These are phyloP conservation scores for Mallotus japonicus DNA, from an alignment of 441 rosid species.

Conservation along the genomic window DNA sequence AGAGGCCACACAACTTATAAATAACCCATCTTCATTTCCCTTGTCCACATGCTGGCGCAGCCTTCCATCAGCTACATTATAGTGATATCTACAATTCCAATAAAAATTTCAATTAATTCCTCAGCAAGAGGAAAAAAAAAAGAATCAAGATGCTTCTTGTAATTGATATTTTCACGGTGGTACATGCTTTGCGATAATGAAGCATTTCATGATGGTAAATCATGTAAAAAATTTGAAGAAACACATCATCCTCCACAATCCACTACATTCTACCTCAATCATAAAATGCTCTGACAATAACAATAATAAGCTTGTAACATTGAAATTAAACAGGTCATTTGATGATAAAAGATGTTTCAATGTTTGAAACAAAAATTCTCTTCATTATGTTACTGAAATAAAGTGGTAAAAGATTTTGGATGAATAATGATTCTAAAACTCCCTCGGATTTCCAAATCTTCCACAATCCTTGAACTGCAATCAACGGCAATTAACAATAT, in stretches of 20 bases:
- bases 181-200: background rate
- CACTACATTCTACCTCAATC: background rate
- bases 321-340: background rate
- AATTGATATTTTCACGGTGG: background rate
- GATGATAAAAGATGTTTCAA: background rate
- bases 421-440: background rate
- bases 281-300: background rate
- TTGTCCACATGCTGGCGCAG: slow-evolving; percentile 77
- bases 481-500: too few relatives aligned
- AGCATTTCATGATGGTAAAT: background rate
- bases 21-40: slow-evolving; percentile 88
- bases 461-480: too few relatives aligned
- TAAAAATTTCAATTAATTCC: slow-evolving; percentile 14
- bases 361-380: background rate
- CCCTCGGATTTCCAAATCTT: background rate
- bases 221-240: background rate
- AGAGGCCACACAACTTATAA: slow-evolving; percentile 85
- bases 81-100: slow-evolving; percentile 68
- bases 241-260: background rate
- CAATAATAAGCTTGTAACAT: background rate
- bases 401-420: too few relatives aligned
- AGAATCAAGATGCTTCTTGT: background rate
- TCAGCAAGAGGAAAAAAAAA: slow-evolving; percentile 15
- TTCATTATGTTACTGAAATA: background rate
- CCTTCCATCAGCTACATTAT: slow-evolving; percentile 86